phyloP scores from a whole-genome alignment of 1,284 basidiomycete species.

The Xerocomus nothofagi region DNA sequence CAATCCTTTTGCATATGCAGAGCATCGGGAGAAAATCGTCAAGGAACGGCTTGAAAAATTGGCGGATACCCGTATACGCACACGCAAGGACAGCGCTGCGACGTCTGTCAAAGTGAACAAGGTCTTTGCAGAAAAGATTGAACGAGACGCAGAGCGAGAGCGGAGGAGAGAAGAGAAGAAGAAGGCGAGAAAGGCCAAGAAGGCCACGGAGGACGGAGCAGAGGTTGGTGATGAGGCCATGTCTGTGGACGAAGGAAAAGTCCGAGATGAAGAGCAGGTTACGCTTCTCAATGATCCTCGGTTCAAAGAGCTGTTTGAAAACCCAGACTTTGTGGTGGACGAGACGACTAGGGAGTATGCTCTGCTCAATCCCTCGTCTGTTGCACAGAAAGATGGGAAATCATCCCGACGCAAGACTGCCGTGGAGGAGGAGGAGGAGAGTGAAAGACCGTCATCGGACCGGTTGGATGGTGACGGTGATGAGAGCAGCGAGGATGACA shows the following conservation, averaged over 20 bases:
- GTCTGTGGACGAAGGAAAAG: conserved; percentile 41
- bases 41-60: conserved; percentile 91
- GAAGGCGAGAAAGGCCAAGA: conserved; percentile 45
- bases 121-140: conserved; percentile 84
- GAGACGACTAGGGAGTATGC: conserved; percentile 85
- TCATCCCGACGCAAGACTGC: conserved; percentile 60
- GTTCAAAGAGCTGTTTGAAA: conserved; percentile 90
- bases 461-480: conserved; percentile 53
- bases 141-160: conserved; percentile 71
- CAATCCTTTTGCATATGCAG: conserved; percentile 94
- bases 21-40: conserved; percentile 88
- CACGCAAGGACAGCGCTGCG: conserved; percentile 51
- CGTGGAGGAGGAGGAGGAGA: conserved; percentile 88
- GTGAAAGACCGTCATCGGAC: conserved; percentile 76
- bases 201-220: conserved; percentile 33
- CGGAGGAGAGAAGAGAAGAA: conserved; percentile 63
- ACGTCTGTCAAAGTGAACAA: conserved; percentile 85
- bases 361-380: conserved; percentile 86
- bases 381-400: conserved; percentile 49
- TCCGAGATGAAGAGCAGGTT: conserved; percentile 34
- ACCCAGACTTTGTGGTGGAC: conserved; percentile 95
- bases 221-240: conserved; percentile 43
- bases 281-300: conserved; percentile 84
- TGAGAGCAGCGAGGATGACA: conserved; percentile 44
- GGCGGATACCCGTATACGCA: conserved; percentile 89